Percentiles rank a stretch among this genome's conserved stretches.
phyloP scores from a whole-genome alignment of 768 basidiomycete genomes.

The Pleurotus giganteus region DNA sequence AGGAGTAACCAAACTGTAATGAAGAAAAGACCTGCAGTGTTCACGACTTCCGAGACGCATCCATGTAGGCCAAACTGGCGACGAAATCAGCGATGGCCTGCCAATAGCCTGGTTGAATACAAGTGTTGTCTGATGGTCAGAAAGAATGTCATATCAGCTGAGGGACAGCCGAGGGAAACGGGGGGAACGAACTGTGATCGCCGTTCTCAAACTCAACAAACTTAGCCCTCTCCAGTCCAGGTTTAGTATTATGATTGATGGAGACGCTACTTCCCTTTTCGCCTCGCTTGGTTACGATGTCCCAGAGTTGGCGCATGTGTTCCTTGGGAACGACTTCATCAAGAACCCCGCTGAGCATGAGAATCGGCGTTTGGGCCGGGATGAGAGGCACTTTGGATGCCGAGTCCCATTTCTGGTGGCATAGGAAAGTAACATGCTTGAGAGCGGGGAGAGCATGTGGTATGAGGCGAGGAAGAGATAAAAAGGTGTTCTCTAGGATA shows the following conservation, averaged over 20 bases:
- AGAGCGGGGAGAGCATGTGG: conserved; percentile 76
- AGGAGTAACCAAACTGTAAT: background rate
- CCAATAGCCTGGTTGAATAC: conserved; percentile 56
- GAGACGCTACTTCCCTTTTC: conserved; percentile 35
- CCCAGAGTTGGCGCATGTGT: conserved; percentile 78
- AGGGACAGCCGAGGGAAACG: background rate
- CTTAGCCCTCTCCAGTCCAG: conserved; percentile 51
- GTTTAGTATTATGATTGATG: conserved; percentile 32
- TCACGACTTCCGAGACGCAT: background rate
- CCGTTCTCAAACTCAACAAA: conserved; percentile 56
- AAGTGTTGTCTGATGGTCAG: conserved; percentile 46
- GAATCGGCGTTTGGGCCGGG: conserved; percentile 64
- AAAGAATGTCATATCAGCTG: conserved; percentile 1
- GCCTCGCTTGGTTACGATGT: conserved; percentile 54
- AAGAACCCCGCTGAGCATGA: conserved; percentile 74
- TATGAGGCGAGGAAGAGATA: conserved; percentile 79
- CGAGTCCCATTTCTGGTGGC: conserved; percentile 89
- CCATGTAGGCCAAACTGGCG: conserved; percentile 16
- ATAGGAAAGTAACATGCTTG: conserved; percentile 71
- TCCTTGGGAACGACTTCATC: conserved; percentile 75
- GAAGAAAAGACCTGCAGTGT: background rate
- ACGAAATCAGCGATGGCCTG: conserved; percentile 48
- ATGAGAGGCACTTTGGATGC: conserved; percentile 61
- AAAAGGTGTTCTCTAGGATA: conserved; percentile 92
- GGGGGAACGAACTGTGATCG: conserved; percentile 45